A percentile compares a stretch with the other conserved stretches of the same genome.
Evolutionary conservation across 495 filamentous ascomycete genomes (phyloP).

Genomic region (Penicillium canariense): DNA sequence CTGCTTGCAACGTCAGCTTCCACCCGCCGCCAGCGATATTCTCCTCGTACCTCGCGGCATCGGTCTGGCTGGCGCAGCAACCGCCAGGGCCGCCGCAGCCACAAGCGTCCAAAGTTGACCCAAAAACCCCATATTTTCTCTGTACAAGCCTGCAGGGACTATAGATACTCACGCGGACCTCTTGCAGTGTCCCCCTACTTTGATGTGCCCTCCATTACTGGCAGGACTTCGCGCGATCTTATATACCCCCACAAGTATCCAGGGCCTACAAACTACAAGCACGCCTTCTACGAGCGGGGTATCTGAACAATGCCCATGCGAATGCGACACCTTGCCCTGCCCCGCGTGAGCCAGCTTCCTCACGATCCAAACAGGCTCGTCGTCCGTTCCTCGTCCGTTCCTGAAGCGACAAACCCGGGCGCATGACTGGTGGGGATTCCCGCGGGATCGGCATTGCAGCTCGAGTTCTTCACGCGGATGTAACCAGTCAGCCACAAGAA

Average conservation of each 20-base stretch:
- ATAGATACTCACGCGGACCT: neutral
- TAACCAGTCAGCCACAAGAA: neutral
- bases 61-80: constrained; percentile 25
- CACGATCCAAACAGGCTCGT: constrained; percentile 8
- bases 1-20: neutral
- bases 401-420: constrained; percentile 3
- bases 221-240: neutral
- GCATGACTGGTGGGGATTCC: constrained; percentile 22
- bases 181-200: neutral
- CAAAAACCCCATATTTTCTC: constrained; percentile 8
- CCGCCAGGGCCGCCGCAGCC: constrained; percentile 20
- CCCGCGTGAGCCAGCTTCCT: neutral
- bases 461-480: constrained; percentile 14
- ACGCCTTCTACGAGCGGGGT: constrained; percentile 1
- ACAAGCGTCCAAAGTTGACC: constrained; percentile 12
- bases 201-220: neutral
- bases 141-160: neutral
- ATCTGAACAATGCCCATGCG: neutral
- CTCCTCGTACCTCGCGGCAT: constrained; percentile 27
- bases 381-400: constrained; percentile 9
- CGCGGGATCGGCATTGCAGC: constrained; percentile 21
- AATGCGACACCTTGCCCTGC: neutral
- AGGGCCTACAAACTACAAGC: too few relatives aligned
- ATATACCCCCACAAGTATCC: neutral
- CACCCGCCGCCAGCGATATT: neutral